Percentiles rank a stretch among this genome's conserved stretches.
Conservation (phyloP, 331 rosid genomes). For the Quercus phellos region DNA sequence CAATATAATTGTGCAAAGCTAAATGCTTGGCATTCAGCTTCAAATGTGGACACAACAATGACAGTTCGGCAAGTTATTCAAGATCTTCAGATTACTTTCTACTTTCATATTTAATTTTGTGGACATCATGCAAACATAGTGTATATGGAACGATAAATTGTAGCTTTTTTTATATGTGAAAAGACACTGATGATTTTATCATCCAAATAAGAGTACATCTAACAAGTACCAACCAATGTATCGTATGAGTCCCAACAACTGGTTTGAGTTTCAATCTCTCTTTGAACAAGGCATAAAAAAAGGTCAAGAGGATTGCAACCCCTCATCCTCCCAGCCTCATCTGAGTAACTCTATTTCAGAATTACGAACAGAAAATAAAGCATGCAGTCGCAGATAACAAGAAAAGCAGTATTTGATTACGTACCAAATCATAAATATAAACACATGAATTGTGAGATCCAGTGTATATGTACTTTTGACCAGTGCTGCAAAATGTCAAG, state of each 20-base stretch:
- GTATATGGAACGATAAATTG: neutral
- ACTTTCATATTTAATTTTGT: neutral
- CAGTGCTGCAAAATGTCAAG: constrained; percentile 75
- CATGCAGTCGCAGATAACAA: neutral
- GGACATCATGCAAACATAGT: neutral
- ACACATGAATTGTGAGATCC: constrained; percentile 72
- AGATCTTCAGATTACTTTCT: neutral
- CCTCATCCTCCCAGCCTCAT: neutral
- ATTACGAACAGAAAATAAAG: neutral
- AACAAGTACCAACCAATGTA: neutral
- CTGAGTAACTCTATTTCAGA: neutral
- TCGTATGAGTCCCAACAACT: neutral
- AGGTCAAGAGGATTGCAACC: neutral
- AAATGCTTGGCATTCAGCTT: neutral
- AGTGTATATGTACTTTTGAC: constrained; percentile 90
- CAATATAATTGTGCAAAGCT: neutral
- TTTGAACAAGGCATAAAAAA: too few relatives aligned
- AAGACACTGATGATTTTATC: neutral
- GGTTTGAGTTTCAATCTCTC: neutral
- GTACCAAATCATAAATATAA: constrained; percentile 86
- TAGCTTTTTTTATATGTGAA: neutral
- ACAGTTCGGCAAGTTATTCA: neutral
- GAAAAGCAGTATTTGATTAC: neutral
- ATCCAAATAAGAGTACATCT: neutral
- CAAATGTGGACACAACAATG: neutral